Conservation (phyloP, 768 basidiomycete genomes). For the Royoungia palumana region DNA sequence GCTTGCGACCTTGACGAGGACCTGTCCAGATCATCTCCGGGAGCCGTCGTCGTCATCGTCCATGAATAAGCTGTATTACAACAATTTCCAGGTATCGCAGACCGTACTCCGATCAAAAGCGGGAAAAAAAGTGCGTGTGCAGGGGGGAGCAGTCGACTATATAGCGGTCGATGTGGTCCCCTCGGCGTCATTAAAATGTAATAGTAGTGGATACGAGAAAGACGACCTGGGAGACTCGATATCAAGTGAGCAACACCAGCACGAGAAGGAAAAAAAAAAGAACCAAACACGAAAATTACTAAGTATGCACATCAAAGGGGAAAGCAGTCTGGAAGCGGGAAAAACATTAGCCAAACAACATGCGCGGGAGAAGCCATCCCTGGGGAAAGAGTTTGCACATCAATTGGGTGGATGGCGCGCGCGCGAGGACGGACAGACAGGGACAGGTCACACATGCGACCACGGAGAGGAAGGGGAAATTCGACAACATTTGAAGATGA, state of each 20-base stretch:
- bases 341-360: slow-evolving; percentile 19
- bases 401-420: slow-evolving; percentile 5
- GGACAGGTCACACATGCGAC: slow-evolving; percentile 15
- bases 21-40: not conserved
- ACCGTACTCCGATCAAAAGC: slow-evolving; percentile 30
- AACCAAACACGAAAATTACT: slow-evolving; percentile 4
- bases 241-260: slow-evolving; percentile 9
- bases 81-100: slow-evolving; percentile 36
- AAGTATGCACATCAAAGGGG: slow-evolving; percentile 22
- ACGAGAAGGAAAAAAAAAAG: not conserved
- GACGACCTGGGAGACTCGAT: slow-evolving; percentile 10
- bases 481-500: slow-evolving; percentile 29
- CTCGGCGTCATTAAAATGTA: slow-evolving; percentile 22
- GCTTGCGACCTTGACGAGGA: not conserved
- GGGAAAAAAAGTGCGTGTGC: not conserved
- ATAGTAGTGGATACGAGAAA: slow-evolving; percentile 23
- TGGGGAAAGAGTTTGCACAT: slow-evolving; percentile 3
- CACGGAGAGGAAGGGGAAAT: not conserved
- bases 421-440: not conserved
- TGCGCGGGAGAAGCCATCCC: slow-evolving; percentile 19
- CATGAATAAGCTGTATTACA: slow-evolving; percentile 34
- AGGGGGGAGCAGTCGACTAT: slow-evolving; percentile 8
- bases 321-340: slow-evolving; percentile 1
- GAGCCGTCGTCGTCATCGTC: slow-evolving; percentile 8
- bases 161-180: slow-evolving; percentile 5